These are phyloP conservation scores for Starmerella bombicola DNA, from an alignment of 805 yeast species.

Conservation along the genomic window DNA sequence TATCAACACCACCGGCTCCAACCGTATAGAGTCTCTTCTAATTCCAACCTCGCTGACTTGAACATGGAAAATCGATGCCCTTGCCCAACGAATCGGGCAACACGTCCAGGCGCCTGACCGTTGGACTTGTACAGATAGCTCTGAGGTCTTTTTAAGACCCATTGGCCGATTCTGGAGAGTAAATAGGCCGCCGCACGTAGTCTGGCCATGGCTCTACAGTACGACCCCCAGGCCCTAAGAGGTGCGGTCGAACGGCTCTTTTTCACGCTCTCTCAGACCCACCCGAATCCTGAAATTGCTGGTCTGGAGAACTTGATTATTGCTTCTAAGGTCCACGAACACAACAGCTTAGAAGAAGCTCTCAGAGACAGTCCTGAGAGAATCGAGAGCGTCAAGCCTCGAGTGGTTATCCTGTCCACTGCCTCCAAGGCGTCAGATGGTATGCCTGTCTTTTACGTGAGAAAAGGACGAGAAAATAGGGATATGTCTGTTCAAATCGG, in stretches of 20 bases:
- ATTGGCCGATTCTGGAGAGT: too few species aligned
- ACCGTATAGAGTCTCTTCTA: too few species aligned
- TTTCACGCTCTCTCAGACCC: slow-evolving; percentile 7
- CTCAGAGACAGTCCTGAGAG: not conserved
- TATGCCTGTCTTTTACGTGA: slow-evolving; percentile 40
- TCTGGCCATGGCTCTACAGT: slow-evolving; percentile 1
- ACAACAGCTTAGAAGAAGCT: slow-evolving; percentile 15
- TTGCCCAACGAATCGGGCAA: too few species aligned
- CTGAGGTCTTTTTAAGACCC: too few species aligned
- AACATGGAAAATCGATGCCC: too few species aligned
- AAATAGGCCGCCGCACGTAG: too few species aligned
- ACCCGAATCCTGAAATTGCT: slow-evolving; percentile 9
- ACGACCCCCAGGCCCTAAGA: slow-evolving; percentile 8
- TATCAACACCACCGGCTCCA: too few species aligned
- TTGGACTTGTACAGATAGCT: too few species aligned
- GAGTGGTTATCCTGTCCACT: slow-evolving; percentile 18
- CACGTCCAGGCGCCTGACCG: too few species aligned
- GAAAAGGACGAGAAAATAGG: slow-evolving; percentile 71
- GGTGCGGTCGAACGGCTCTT: slow-evolving; percentile 12
- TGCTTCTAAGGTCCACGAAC: slow-evolving; percentile 13
- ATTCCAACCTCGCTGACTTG: too few species aligned
- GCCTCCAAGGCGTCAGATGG: slow-evolving; percentile 1
- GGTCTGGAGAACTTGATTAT: slow-evolving; percentile 11
- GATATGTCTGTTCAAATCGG: slow-evolving; percentile 78
- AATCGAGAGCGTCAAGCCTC: slow-evolving; percentile 12